A percentile compares a stretch with the other conserved stretches of the same genome.
These are phyloP conservation scores for Protoeuglena noctilucae DNA, from an alignment of 139 green algal genomes.

Conservation along the genomic window DNA sequence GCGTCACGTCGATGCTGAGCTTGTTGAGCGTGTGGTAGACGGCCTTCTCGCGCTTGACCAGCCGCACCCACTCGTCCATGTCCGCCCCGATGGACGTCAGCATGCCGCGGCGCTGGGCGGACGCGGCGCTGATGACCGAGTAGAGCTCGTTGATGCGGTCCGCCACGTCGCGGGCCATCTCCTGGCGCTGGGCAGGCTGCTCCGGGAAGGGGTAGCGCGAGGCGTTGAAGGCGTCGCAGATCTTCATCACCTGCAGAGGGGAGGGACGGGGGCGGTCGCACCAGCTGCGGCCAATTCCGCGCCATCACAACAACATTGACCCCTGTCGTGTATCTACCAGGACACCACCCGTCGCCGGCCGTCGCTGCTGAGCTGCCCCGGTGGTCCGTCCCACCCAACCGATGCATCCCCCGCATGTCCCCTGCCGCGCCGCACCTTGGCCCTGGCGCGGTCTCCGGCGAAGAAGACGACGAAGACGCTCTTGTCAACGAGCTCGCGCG, in stretches of 20 bases:
- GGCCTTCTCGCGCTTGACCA: slow-evolving; percentile 70
- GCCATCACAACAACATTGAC: too few relatives aligned
- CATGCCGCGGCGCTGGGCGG: slow-evolving; percentile 46
- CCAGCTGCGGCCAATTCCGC: too few relatives aligned
- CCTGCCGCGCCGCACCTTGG: too few relatives aligned
- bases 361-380: too few relatives aligned
- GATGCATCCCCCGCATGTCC: too few relatives aligned
- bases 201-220: slow-evolving; percentile 97
- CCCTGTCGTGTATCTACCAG: too few relatives aligned
- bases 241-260: slow-evolving; percentile 49
- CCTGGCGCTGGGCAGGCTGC: slow-evolving; percentile 57
- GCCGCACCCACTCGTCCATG: slow-evolving; percentile 41
- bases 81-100: slow-evolving; percentile 45
- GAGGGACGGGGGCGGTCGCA: too few relatives aligned
- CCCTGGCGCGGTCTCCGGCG: slow-evolving; percentile 70
- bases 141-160: slow-evolving; percentile 72
- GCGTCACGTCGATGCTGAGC: slow-evolving; percentile 74
- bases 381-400: too few relatives aligned
- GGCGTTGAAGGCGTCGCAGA: slow-evolving; percentile 83
- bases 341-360: too few relatives aligned
- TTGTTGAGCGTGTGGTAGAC: slow-evolving; percentile 98
- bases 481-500: slow-evolving; percentile 75
- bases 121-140: slow-evolving; percentile 72
- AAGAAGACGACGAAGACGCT: slow-evolving; percentile 96
- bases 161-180: slow-evolving; percentile 72